These are phyloP conservation scores for Fusarium humuli DNA, from an alignment of 2,329 filamentous ascomycete species.

Conservation along the genomic window DNA sequence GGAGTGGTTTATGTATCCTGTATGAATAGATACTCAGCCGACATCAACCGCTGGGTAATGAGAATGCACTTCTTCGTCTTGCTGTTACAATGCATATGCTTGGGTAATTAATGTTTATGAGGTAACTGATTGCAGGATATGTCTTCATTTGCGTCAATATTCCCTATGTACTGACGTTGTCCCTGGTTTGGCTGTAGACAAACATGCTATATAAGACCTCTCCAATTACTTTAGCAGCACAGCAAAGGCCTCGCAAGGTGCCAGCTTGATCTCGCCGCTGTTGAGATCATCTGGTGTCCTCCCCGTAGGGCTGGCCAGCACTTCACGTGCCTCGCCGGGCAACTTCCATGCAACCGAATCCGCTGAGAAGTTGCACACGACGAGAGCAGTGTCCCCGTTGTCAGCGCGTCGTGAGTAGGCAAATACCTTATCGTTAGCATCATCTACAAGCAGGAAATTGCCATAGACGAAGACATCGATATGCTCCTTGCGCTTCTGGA, in stretches of 20 bases:
- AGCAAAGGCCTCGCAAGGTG: constrained; percentile 53
- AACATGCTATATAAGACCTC: neutral
- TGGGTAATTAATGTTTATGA: neutral
- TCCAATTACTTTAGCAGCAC: constrained; percentile 46
- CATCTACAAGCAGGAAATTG: constrained; percentile 57
- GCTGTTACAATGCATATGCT: constrained; percentile 1
- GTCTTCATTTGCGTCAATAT: neutral
- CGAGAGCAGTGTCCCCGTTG: constrained; percentile 50
- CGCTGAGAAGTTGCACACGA: constrained; percentile 55
- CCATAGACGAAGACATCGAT: constrained; percentile 76
- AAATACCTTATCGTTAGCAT: constrained; percentile 52
- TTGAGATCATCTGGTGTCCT: constrained; percentile 47
- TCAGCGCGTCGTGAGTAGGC: constrained; percentile 53
- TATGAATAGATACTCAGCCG: constrained; percentile 52
- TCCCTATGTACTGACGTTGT: neutral
- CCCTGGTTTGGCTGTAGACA: neutral
- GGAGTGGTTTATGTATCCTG: constrained; percentile 47
- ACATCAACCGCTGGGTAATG: constrained; percentile 45
- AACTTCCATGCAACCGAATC: constrained; percentile 50
- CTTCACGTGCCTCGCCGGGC: constrained; percentile 46
- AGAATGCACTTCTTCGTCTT: constrained; percentile 37
- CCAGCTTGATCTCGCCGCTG: constrained; percentile 47
- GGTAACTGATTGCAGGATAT: neutral
- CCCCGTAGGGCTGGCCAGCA: constrained; percentile 51
- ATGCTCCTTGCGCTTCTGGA: constrained; percentile 70